A percentile compares a stretch with the other conserved stretches of the same genome.
Evolutionary conservation across 352 stramenopile genomes (phyloP).

Genomic region (Pythium phragmiticola): DNA sequence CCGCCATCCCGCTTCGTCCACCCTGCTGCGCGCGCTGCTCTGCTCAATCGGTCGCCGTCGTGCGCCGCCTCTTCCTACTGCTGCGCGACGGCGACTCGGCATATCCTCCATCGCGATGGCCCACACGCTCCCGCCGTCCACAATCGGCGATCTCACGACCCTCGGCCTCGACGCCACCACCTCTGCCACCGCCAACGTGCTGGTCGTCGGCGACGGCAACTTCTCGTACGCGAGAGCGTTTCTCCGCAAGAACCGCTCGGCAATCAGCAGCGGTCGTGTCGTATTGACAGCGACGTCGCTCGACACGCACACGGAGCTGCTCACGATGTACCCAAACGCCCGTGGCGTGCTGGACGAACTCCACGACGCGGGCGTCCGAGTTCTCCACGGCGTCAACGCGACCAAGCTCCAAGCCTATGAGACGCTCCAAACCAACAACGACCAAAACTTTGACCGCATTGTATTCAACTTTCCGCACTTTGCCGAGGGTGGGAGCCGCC

Average conservation of each 20-base stretch:
- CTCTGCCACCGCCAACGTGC: constrained; percentile 29
- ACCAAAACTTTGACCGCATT: constrained; percentile 53
- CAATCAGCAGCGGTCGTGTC: constrained; percentile 22
- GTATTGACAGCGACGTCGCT: constrained; percentile 62
- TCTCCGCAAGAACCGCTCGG: constrained; percentile 43
- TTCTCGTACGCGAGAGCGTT: constrained; percentile 83
- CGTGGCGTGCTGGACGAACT: constrained; percentile 55
- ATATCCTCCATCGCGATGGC: neutral
- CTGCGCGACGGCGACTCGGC: constrained; percentile 15
- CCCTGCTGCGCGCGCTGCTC: constrained; percentile 16
- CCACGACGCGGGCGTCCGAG: constrained; percentile 37
- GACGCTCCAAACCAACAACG: neutral
- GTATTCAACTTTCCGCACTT: constrained; percentile 90
- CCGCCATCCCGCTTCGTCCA: neutral
- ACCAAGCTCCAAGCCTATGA: constrained; percentile 55
- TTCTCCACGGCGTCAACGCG: constrained; percentile 74
- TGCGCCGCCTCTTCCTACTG: neutral
- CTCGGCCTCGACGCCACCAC: constrained; percentile 32
- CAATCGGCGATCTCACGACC: constrained; percentile 50
- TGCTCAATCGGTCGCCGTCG: constrained; percentile 8
- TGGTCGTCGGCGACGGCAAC: constrained; percentile 84
- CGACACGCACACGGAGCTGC: constrained; percentile 62
- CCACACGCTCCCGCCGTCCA: constrained; percentile 11
- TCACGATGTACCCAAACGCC: constrained; percentile 73
- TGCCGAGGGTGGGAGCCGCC: constrained; percentile 65